Evolutionary conservation across 1,284 basidiomycete genomes (phyloP), one percentile per base, ranked within the genome.

Genomic region (Cutaneotrichosporon sp.): DNA sequence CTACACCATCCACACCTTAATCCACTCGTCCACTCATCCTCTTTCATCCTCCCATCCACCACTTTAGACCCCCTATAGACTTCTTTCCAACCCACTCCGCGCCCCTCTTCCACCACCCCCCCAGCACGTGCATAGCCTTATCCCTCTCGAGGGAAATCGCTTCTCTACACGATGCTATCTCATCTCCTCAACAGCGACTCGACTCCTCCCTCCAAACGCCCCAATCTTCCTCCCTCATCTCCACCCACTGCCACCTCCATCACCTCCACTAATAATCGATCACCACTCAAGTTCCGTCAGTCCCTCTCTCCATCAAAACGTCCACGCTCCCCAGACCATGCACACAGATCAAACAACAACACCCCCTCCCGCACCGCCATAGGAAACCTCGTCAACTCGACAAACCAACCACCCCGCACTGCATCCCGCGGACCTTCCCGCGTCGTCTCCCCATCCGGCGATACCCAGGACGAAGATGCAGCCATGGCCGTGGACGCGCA

Each of bases 391-490:
- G 46, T 55, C 33, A 43, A 55, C 41, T 38, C 49, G 12, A 25
- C 26, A n/a, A 46, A 55, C 46, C 38, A 51, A n/a, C 33, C 49
- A 19, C 49, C 54, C 5, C 39, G 41, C 31, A 19, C 39, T 6
- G 38, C 19, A 22, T 41, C 38, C 22, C 22, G 20, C 29, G 22
- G 16, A 26, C 14, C n/a, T 14, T 41, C 47, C 19, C 47, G 31
- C 34, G 34, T 26, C 19, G 42, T 42, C 31, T 51, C 49, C 14
- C 37, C 50, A 4, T 39, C 45, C 35, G 41, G 24, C 35, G 41
- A 54, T 35, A 49, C 52, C 12, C 37, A 43, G 22, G 61, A 51
- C n/a, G 59, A 54, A 17, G 62, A 55, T 11, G 49, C 57, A 5
- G 59, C 57, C 7, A 52, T 32, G 11, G 52, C 51, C 19, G 60